A percentile compares a stretch with the other conserved stretches of the same genome.
phyloP scores from a whole-genome alignment of 2,329 filamentous ascomycete genomes.

The Phaeosphaeriaceae sp. region DNA sequence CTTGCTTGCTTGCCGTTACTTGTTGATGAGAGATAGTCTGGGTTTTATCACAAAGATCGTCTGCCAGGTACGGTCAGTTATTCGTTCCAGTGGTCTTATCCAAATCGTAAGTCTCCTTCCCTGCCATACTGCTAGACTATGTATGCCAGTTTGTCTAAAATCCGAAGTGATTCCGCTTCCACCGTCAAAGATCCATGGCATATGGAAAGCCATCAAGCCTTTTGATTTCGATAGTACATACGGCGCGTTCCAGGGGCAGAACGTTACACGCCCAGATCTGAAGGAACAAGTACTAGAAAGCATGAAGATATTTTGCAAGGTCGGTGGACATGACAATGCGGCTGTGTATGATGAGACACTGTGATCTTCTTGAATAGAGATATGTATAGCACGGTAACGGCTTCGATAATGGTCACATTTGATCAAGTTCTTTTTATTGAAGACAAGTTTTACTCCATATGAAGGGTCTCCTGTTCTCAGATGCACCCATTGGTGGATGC shows the following conservation, averaged over 20 bases:
- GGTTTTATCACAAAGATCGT: constrained; percentile 47
- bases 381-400: too few species aligned
- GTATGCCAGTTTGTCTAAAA: too few species aligned
- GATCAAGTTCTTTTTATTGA: constrained; percentile 9
- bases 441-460: constrained; percentile 11
- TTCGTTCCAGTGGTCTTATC: constrained; percentile 74
- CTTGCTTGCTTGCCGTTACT: neutral
- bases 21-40: constrained; percentile 27
- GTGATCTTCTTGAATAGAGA: constrained; percentile 2
- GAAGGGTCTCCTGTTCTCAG: constrained; percentile 1
- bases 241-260: constrained; percentile 69
- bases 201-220: constrained; percentile 71
- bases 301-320: constrained; percentile 73
- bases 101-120: constrained; percentile 22
- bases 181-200: constrained; percentile 66
- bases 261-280: constrained; percentile 63
- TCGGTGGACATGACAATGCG: constrained; percentile 56
- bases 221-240: constrained; percentile 71
- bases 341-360: constrained; percentile 44
- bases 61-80: constrained; percentile 59
- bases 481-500: neutral
- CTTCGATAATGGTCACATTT: neutral
- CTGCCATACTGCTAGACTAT: too few species aligned
- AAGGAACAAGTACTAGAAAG: constrained; percentile 74
- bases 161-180: constrained; percentile 66